These are phyloP conservation scores for Penicillium dipodomyicola DNA, from an alignment of 495 filamentous ascomycete species.

Conservation along the genomic window DNA sequence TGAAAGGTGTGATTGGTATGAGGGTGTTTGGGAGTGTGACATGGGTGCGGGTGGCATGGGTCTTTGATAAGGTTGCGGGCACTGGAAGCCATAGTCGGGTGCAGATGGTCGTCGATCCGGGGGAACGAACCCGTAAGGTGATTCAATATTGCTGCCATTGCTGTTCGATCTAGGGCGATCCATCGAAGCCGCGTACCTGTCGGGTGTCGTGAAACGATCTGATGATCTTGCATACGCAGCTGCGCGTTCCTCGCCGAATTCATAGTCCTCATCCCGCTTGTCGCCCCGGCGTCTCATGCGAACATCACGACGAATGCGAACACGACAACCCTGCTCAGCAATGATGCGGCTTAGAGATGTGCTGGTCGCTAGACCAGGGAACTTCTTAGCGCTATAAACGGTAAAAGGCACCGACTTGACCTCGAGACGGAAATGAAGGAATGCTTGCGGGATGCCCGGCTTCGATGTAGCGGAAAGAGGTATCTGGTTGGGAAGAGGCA, in stretches of 20 bases:
- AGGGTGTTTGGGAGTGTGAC: slow-evolving; percentile 25
- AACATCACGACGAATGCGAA: slow-evolving; percentile 94
- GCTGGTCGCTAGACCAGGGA: slow-evolving; percentile 90
- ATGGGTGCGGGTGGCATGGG: slow-evolving; percentile 38
- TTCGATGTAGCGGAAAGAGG: slow-evolving; percentile 25
- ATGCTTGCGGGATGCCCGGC: slow-evolving; percentile 38
- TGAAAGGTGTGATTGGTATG: slow-evolving; percentile 43
- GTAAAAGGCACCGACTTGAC: slow-evolving; percentile 84
- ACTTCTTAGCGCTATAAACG: slow-evolving; percentile 98
- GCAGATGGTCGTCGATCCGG: slow-evolving; percentile 53
- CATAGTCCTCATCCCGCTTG: slow-evolving; percentile 63
- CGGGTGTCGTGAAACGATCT: slow-evolving; percentile 56
- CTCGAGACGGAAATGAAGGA: slow-evolving; percentile 72
- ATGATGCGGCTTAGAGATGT: slow-evolving; percentile 85
- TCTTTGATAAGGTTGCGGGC: slow-evolving; percentile 37
- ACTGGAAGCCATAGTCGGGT: slow-evolving; percentile 51
- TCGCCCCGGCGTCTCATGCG: slow-evolving; percentile 88
- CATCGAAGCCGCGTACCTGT: slow-evolving; percentile 41
- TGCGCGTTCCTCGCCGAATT: slow-evolving; percentile 62
- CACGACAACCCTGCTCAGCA: slow-evolving; percentile 95
- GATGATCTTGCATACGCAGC: slow-evolving; percentile 54
- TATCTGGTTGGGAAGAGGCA: slow-evolving; percentile 28
- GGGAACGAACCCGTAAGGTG: slow-evolving; percentile 30
- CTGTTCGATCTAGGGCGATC: slow-evolving; percentile 73
- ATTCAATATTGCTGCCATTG: slow-evolving; percentile 59